phyloP scores from a whole-genome alignment of 2,329 filamentous ascomycete species.

The Phialophora chinensis region DNA sequence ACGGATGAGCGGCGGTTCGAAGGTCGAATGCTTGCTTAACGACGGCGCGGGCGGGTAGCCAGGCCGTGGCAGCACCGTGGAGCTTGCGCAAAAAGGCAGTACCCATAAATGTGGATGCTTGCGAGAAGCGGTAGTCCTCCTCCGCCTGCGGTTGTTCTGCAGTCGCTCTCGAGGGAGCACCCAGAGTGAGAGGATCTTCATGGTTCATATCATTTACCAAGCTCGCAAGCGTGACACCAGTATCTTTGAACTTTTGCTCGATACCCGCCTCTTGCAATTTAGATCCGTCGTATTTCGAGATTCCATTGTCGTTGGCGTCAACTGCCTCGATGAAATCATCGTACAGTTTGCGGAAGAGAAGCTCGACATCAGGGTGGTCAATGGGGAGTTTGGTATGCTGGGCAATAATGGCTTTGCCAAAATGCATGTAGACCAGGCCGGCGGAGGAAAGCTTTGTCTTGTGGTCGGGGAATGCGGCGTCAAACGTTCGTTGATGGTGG shows the following conservation, averaged over 20 bases:
- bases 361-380: conserved; percentile 69
- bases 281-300: conserved; percentile 77
- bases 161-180: conserved; percentile 51
- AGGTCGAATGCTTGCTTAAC: conserved; percentile 77
- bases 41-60: conserved; percentile 84
- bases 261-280: conserved; percentile 72
- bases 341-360: conserved; percentile 90
- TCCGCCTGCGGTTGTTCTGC: conserved; percentile 67
- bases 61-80: conserved; percentile 73
- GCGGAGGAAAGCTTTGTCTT: conserved; percentile 90
- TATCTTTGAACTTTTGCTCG: conserved; percentile 81
- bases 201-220: conserved; percentile 81
- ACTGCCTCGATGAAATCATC: conserved; percentile 92
- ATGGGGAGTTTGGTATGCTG: conserved; percentile 65
- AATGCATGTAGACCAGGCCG: conserved; percentile 94
- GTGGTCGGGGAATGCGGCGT: conserved; percentile 80
- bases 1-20: conserved; percentile 70
- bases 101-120: conserved; percentile 82
- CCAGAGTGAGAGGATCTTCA: conserved; percentile 57
- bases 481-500: conserved; percentile 95
- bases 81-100: conserved; percentile 85
- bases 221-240: conserved; percentile 82
- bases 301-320: conserved; percentile 96
- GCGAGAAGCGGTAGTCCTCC: conserved; percentile 80
- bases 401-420: conserved; percentile 82